These are phyloP conservation scores for Penicillium coffeae DNA, from an alignment of 495 filamentous ascomycete species.

Conservation along the genomic window DNA sequence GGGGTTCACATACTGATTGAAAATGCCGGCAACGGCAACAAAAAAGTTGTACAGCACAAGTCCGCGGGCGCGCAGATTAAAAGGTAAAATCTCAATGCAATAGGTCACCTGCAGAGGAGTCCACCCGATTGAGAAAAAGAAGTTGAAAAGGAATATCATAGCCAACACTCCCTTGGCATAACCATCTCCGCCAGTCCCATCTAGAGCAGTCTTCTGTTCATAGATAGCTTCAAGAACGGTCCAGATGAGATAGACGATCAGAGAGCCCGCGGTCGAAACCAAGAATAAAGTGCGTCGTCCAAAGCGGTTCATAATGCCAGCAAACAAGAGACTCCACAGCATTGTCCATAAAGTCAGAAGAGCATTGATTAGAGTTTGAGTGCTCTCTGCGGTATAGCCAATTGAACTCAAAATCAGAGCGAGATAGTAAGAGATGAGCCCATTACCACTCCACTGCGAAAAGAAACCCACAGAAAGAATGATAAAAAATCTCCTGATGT, in stretches of 20 bases:
- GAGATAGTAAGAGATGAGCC: constrained; percentile 39
- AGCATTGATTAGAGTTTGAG: constrained; percentile 34
- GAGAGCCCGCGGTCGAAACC: constrained; percentile 34
- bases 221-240: constrained; percentile 28
- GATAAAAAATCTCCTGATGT: constrained; percentile 56
- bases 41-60: constrained; percentile 63
- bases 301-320: constrained; percentile 28
- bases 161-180: constrained; percentile 51
- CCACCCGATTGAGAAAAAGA: constrained; percentile 57
- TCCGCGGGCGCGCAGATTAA: constrained; percentile 63
- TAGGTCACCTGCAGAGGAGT: constrained; percentile 61
- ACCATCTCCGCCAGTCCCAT: not conserved
- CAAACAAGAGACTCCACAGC: not conserved
- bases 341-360: constrained; percentile 18
- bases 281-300: constrained; percentile 39
- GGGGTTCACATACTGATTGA: constrained; percentile 58
- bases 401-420: constrained; percentile 49
- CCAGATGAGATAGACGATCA: constrained; percentile 27
- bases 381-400: constrained; percentile 46
- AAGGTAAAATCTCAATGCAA: constrained; percentile 61
- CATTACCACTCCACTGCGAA: constrained; percentile 41
- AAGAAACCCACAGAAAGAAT: constrained; percentile 60
- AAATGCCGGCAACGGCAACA: constrained; percentile 50
- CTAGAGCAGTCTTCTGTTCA: not conserved
- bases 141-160: constrained; percentile 58